Evolutionary conservation across 2,329 filamentous ascomycete genomes (phyloP), one percentile per base, ranked within the genome.

Genomic region (Dothidotthia symphoricarpi): DNA sequence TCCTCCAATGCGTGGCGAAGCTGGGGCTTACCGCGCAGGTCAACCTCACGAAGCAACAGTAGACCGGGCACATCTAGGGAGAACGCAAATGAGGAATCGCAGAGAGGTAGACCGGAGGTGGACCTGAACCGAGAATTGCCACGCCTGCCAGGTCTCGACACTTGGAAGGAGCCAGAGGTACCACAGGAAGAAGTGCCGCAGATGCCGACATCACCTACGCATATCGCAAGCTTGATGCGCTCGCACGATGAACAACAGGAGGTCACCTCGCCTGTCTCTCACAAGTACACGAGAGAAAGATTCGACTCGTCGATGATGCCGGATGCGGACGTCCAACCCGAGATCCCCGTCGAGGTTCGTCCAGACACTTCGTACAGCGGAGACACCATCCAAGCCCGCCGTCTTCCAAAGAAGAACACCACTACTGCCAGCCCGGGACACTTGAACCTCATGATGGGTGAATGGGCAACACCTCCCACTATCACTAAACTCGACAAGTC

Each of bases 61-160:
- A 51, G 63, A 26, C 61, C 63, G 27, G 52, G 46, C 9, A 61
- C 57, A 3, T 60, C 51, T 10, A 55, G 51, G 31, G 63, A 57
- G 19, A 55, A 54, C 13, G 39, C 49, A 15, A 52, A 48, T 17
- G 52, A 47, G 13, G 52, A 57, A 14, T 9, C 28, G 10, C 45
- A 45, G 16, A 34, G 51, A 10, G 60, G 51, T 36, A 66, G 63
- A 35, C 32, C 50, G 3, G 60, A 64, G 17, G 39, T 73, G 40
- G 68, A 75, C 36, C 57, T 75, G 22, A 75, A 75, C 49, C 57
- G 71, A 38, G 70, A 74, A 41, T 53, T 75, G 16, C 72, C 72
- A 24, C 72, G 72, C 3, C 45, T 75, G 9, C 72, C 72, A 6
- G 67, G 70, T 31, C 56, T 75, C 5, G 70, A 74, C 39, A 64